A percentile compares a stretch with the other conserved stretches of the same genome.
Conservation (phyloP, 1,284 basidiomycete genomes). For the Cryptococcus deneoformans region DNA sequence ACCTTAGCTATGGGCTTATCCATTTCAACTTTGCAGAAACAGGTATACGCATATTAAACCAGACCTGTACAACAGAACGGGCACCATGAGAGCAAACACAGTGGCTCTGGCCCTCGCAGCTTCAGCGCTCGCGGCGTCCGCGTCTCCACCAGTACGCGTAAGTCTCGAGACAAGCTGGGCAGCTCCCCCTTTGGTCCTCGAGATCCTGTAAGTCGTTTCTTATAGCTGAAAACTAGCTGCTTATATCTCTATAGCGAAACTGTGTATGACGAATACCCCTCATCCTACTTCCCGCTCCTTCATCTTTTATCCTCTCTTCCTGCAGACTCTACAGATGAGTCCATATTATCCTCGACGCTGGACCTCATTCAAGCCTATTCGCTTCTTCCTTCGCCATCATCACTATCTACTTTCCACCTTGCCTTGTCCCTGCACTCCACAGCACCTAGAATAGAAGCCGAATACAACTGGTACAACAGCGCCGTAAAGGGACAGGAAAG, state of each 20-base stretch:
- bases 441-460: slow-evolving; percentile 42
- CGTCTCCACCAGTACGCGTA: slow-evolving; percentile 70
- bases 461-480: slow-evolving; percentile 37
- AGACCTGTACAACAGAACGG: neutral
- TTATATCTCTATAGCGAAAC: slow-evolving; percentile 55
- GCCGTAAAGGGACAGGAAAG: slow-evolving; percentile 55
- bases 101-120: neutral
- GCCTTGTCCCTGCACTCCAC: slow-evolving; percentile 42
- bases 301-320: slow-evolving; percentile 59
- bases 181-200: slow-evolving; percentile 68
- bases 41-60: too few species aligned
- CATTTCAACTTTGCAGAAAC: too few species aligned
- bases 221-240: slow-evolving; percentile 11
- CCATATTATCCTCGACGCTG: slow-evolving; percentile 24
- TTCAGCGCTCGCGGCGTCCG: slow-evolving; percentile 7
- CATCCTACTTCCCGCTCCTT: slow-evolving; percentile 67
- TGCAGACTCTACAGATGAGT: slow-evolving; percentile 17
- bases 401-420: slow-evolving; percentile 52
- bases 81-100: slow-evolving; percentile 10
- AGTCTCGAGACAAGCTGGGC: slow-evolving; percentile 77
- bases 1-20: too few species aligned
- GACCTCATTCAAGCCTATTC: slow-evolving; percentile 26
- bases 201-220: slow-evolving; percentile 69
- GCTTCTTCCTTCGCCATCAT: slow-evolving; percentile 30
- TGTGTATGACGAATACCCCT: slow-evolving; percentile 60